These are phyloP conservation scores for Auriscalpium vulgare DNA, from an alignment of 768 basidiomycete species.

Conservation along the genomic window DNA sequence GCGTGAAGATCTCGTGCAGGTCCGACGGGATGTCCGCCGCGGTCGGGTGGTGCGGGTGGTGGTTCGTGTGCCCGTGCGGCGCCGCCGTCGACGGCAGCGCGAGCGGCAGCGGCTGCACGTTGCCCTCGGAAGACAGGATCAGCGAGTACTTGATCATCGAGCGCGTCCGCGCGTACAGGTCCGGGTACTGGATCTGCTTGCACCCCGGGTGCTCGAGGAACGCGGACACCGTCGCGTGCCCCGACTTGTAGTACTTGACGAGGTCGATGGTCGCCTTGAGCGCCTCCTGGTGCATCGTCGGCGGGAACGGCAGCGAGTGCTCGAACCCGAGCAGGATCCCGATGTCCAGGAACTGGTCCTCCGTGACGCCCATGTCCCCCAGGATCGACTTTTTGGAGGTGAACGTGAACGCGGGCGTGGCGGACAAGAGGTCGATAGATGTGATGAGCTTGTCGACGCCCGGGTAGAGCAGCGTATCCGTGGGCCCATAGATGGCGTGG, in stretches of 20 bases:
- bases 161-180: constrained; percentile 83
- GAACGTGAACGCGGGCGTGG: constrained; percentile 71
- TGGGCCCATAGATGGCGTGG: constrained; percentile 88
- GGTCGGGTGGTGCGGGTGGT: constrained; percentile 62
- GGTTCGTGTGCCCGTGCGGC: constrained; percentile 42
- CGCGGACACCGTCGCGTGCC: constrained; percentile 69
- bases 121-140: constrained; percentile 81
- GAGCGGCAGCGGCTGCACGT: constrained; percentile 74
- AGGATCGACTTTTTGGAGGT: constrained; percentile 75
- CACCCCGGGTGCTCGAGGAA: constrained; percentile 78
- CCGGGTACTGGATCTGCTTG: constrained; percentile 70
- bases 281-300: constrained; percentile 71
- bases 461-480: constrained; percentile 85
- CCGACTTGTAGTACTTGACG: constrained; percentile 89
- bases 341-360: constrained; percentile 94
- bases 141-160: constrained; percentile 90
- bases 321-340: constrained; percentile 90
- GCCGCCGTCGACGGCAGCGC: constrained; percentile 44
- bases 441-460: constrained; percentile 86
- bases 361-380: constrained; percentile 51
- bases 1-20: constrained; percentile 90
- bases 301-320: constrained; percentile 71
- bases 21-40: constrained; percentile 85
- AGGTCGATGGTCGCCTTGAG: constrained; percentile 85
- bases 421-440: constrained; percentile 65